These are phyloP conservation scores for Taphrina communis DNA, from an alignment of 1,139 yeast species.

Conservation along the genomic window DNA sequence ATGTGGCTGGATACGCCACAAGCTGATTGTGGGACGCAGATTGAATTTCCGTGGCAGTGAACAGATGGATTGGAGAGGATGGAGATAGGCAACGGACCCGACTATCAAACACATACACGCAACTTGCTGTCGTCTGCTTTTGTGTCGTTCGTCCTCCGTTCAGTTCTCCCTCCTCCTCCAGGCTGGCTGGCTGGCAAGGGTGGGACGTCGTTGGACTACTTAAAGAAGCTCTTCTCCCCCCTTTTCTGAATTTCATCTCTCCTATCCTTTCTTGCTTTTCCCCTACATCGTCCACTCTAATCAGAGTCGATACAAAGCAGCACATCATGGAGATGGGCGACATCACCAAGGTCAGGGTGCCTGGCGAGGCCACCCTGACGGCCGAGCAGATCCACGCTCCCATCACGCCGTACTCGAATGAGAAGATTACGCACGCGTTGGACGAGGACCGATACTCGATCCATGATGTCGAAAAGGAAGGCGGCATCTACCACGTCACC, in stretches of 20 bases:
- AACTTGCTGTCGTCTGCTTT: too few relatives aligned
- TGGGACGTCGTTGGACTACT: neutral
- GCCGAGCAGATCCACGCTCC: constrained; percentile 34
- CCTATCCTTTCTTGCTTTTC: neutral
- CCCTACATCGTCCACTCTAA: neutral
- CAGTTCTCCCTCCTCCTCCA: too few relatives aligned
- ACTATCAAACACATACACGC: too few relatives aligned
- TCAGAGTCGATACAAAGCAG: too few relatives aligned
- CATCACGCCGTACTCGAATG: constrained; percentile 21
- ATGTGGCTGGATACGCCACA: too few relatives aligned
- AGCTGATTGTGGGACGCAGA: too few relatives aligned
- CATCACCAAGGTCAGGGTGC: constrained; percentile 30
- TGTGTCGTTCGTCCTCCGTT: too few relatives aligned
- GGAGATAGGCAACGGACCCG: too few relatives aligned
- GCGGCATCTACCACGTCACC: constrained; percentile 25
- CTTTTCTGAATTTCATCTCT: neutral
- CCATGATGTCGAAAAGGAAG: constrained; percentile 31
- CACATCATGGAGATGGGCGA: constrained; percentile 39
- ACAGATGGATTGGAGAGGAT: too few relatives aligned
- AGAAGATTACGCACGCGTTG: constrained; percentile 22
- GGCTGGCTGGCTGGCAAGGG: too few relatives aligned
- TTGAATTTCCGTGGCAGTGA: too few relatives aligned
- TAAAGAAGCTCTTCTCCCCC: neutral
- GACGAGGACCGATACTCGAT: constrained; percentile 6
- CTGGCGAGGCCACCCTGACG: constrained; percentile 29